These are phyloP conservation scores for Pseudonitzschia multiseries DNA, from an alignment of 108 stramenopile species.

Conservation along the genomic window DNA sequence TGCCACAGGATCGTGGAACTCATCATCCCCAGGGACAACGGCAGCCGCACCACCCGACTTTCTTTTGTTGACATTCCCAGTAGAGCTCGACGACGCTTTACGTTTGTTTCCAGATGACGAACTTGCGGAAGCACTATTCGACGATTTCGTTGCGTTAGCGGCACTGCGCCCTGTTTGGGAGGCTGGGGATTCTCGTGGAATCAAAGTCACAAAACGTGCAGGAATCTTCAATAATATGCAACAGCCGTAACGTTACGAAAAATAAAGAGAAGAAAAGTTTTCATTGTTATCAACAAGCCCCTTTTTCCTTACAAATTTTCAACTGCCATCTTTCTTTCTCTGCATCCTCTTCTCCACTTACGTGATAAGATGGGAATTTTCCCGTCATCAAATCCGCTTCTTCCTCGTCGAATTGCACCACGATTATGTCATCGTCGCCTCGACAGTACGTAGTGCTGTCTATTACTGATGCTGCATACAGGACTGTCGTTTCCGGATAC, in stretches of 20 bases:
- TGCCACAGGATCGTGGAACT: background rate
- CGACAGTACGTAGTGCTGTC: conserved; percentile 75
- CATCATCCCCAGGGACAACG: conserved; percentile 9
- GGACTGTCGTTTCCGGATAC: conserved; percentile 72
- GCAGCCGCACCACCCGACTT: background rate
- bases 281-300: conserved; percentile 45
- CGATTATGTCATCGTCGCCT: conserved; percentile 75
- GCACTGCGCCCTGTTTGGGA: conserved; percentile 22
- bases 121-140: conserved; percentile 7
- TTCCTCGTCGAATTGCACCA: conserved; percentile 80
- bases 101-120: conserved; percentile 12
- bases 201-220: conserved; percentile 68
- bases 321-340: background rate
- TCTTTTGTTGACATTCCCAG: conserved; percentile 1
- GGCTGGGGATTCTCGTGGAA: conserved; percentile 63
- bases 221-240: conserved; percentile 34
- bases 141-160: conserved; percentile 1
- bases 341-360: background rate
- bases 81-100: conserved; percentile 5
- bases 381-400: conserved; percentile 39
- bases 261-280: background rate
- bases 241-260: background rate
- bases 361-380: conserved; percentile 1
- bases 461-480: conserved; percentile 72
- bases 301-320: conserved; percentile 24